A percentile compares a stretch with the other conserved stretches of the same genome.
These are phyloP conservation scores for Candolleomyces eurysporus DNA, from an alignment of 768 basidiomycete genomes.

Conservation along the genomic window DNA sequence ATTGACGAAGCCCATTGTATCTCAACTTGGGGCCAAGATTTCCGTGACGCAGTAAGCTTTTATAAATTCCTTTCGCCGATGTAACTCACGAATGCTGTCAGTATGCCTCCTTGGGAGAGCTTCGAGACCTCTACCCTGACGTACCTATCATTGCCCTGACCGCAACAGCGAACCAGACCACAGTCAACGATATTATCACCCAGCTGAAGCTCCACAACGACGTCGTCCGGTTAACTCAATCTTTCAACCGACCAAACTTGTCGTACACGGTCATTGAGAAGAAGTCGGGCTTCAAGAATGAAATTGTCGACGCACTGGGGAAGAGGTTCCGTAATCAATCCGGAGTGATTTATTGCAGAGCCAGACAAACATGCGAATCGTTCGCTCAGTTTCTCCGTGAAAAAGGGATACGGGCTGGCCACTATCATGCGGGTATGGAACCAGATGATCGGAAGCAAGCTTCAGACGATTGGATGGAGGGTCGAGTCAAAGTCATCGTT, in stretches of 20 bases:
- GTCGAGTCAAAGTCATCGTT: constrained; percentile 77
- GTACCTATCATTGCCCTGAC: constrained; percentile 96
- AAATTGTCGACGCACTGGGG: constrained; percentile 71
- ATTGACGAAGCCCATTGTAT: constrained; percentile 98
- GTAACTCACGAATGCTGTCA: constrained; percentile 24
- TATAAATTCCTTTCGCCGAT: neutral
- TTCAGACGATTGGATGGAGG: constrained; percentile 73
- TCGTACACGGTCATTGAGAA: constrained; percentile 60
- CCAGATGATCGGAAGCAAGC: constrained; percentile 58
- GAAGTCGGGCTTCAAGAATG: constrained; percentile 44
- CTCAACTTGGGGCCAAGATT: constrained; percentile 91
- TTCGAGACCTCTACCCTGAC: constrained; percentile 72
- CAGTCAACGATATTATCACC: constrained; percentile 74
- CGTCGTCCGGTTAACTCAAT: constrained; percentile 66
- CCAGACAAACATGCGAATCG: constrained; percentile 74
- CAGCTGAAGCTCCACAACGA: constrained; percentile 56
- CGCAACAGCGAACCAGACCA: constrained; percentile 84
- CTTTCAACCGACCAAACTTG: constrained; percentile 94
- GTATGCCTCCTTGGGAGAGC: constrained; percentile 65
- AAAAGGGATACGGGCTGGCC: constrained; percentile 59
- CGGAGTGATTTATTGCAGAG: constrained; percentile 85
- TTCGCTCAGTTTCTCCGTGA: constrained; percentile 67
- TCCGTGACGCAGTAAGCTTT: constrained; percentile 70
- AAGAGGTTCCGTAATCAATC: constrained; percentile 52
- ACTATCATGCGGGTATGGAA: constrained; percentile 85